Percentiles rank a stretch among this genome's conserved stretches.
phyloP scores from a whole-genome alignment of 2,329 filamentous ascomycete genomes.

The Colletotrichum godetiae region DNA sequence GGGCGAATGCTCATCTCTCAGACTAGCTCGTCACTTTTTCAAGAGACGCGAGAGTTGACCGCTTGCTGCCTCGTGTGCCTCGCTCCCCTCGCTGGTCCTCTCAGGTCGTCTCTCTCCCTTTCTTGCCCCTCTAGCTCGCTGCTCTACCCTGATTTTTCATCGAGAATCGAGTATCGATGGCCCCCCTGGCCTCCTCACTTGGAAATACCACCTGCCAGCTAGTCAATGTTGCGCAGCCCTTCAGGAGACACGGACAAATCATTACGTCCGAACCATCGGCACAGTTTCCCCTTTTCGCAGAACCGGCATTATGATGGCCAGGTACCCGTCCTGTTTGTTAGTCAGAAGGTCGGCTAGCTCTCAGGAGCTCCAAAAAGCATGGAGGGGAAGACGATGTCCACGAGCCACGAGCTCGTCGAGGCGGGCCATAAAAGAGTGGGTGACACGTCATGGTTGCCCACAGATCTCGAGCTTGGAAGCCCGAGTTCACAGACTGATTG shows the following conservation, averaged over 20 bases:
- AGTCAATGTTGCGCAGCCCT: constrained; percentile 1
- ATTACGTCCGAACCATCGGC: constrained; percentile 7
- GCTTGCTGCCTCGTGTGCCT: not conserved
- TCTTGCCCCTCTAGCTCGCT: not conserved
- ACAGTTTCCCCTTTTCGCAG: constrained; percentile 20
- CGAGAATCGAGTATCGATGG: not conserved
- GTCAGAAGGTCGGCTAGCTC: not conserved
- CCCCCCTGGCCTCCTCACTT: not conserved
- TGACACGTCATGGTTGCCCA: not conserved
- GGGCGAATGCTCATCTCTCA: not conserved
- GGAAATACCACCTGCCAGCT: not conserved
- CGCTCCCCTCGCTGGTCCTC: not conserved
- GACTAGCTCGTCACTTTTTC: not conserved
- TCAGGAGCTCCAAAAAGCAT: not conserved
- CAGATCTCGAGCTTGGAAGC: not conserved
- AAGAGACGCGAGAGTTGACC: not conserved
- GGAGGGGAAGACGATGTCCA: not conserved
- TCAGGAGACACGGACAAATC: constrained; percentile 18
- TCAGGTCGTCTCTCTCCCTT: not conserved
- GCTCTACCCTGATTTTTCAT: not conserved
- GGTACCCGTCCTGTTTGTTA: constrained; percentile 9
- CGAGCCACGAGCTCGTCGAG: not conserved
- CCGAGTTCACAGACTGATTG: not conserved
- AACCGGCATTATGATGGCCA: constrained; percentile 7
- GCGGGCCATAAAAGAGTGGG: not conserved